Conservation (phyloP, 768 basidiomycete species). For the Ramaria rubella region DNA sequence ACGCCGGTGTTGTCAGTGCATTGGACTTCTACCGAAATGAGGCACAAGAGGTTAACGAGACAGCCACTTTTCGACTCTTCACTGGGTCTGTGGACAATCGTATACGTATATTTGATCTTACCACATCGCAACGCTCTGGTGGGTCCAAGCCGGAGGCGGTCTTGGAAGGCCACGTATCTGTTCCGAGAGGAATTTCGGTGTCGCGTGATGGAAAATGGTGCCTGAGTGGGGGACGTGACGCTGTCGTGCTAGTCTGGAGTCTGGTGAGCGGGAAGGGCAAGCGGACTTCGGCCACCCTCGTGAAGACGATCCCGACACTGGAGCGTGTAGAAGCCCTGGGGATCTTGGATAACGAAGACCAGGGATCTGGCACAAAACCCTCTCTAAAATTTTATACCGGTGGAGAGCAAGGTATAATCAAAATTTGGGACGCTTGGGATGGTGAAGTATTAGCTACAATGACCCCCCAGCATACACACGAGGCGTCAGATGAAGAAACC, state of each 20-base stretch:
- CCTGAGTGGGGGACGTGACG: constrained; percentile 86
- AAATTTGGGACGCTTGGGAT: constrained; percentile 74
- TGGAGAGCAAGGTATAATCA: constrained; percentile 82
- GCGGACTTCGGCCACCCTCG: constrained; percentile 33
- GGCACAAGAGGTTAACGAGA: constrained; percentile 1
- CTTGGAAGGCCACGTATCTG: constrained; percentile 94
- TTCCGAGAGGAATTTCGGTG: constrained; percentile 85
- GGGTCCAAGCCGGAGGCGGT: constrained; percentile 63
- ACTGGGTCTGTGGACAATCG: constrained; percentile 90
- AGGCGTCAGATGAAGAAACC: constrained; percentile 34
- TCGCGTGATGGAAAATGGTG: constrained; percentile 84
- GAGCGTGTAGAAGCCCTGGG: constrained; percentile 88
- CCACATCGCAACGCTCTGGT: constrained; percentile 44
- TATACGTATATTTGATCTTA: constrained; percentile 88
- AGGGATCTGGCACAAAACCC: constrained; percentile 31
- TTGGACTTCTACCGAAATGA: constrained; percentile 55
- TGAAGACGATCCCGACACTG: constrained; percentile 74
- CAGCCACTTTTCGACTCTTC: constrained; percentile 39
- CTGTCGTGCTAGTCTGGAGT: constrained; percentile 92
- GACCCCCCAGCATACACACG: neutral
- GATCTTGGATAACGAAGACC: constrained; percentile 48
- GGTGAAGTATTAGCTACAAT: constrained; percentile 58
- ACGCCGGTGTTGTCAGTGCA: constrained; percentile 95
- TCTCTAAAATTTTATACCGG: constrained; percentile 74
- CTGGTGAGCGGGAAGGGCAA: constrained; percentile 45